Percentiles rank a stretch among this genome's conserved stretches.
phyloP scores from a whole-genome alignment of 331 rosid species.

The Acacia pycnantha region DNA sequence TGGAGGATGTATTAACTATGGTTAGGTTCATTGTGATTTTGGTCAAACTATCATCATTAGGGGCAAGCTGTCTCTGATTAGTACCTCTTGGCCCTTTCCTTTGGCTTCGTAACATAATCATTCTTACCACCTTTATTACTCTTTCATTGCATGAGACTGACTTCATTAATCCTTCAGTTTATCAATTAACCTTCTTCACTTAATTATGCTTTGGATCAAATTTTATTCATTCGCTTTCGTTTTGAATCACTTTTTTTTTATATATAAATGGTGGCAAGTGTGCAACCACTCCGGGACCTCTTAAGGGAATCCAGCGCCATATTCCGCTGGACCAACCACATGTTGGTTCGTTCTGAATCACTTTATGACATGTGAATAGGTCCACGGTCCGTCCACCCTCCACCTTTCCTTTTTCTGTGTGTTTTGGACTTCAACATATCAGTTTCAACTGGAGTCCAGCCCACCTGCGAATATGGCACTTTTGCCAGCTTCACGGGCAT shows the following conservation, averaged over 20 bases:
- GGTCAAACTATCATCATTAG: slow-evolving; percentile 6
- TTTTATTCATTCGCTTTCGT: neutral
- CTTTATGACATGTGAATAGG: neutral
- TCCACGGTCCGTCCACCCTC: neutral
- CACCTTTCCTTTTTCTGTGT: neutral
- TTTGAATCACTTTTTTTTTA: no score
- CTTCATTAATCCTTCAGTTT: neutral
- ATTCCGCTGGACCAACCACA: no score
- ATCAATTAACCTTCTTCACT: neutral
- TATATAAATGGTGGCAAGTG: no score
- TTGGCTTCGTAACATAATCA: neutral
- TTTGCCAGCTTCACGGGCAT: neutral
- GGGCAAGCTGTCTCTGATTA: slow-evolving; percentile 16
- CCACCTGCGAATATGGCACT: neutral
- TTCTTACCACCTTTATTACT: neutral
- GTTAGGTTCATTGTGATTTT: slow-evolving; percentile 3
- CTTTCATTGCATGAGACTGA: neutral
- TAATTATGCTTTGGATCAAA: neutral
- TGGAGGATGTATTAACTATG: neutral
- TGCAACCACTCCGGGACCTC: no score
- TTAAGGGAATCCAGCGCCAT: no score
- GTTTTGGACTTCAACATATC: neutral
- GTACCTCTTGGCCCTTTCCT: neutral
- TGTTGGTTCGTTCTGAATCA: neutral
- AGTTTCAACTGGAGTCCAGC: neutral